These are phyloP conservation scores for Boeremia exigua DNA, from an alignment of 2,329 filamentous ascomycete species.

Conservation along the genomic window DNA sequence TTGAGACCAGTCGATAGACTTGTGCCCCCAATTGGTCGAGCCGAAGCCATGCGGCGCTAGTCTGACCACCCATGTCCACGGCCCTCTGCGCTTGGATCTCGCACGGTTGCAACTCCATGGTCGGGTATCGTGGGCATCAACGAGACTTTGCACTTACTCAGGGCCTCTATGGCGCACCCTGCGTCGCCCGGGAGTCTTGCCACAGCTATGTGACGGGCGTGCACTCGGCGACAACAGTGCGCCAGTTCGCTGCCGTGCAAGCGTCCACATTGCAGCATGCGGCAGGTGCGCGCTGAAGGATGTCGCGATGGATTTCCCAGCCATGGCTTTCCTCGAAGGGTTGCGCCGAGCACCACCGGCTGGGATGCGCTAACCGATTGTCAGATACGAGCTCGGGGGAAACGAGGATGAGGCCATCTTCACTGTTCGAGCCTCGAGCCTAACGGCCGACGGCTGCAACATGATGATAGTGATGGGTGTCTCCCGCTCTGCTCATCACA, in stretches of 20 bases:
- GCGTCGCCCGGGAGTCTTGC: background rate
- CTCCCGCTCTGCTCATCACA: conserved; percentile 10
- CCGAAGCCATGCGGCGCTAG: conserved; percentile 12
- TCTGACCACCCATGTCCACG: conserved; percentile 11
- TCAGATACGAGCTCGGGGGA: conserved; percentile 37
- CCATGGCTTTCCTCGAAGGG: conserved; percentile 20
- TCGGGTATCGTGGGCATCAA: conserved; percentile 19
- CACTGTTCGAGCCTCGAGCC: conserved; percentile 26
- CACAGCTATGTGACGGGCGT: background rate
- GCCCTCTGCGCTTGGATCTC: conserved; percentile 21
- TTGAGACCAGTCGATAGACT: conserved; percentile 10
- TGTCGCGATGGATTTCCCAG: conserved; percentile 16
- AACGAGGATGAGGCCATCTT: conserved; percentile 31
- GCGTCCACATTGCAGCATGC: conserved; percentile 7
- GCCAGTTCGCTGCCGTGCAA: background rate
- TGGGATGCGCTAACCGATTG: conserved; percentile 28
- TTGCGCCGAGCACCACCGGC: conserved; percentile 28
- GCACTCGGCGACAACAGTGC: background rate
- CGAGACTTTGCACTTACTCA: background rate
- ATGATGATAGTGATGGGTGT: conserved; percentile 15
- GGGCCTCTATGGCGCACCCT: background rate
- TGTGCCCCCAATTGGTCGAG: conserved; percentile 23
- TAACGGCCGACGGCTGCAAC: conserved; percentile 31
- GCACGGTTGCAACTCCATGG: conserved; percentile 17
- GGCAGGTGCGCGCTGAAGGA: conserved; percentile 2